Conservation (phyloP, 2,329 filamentous ascomycete genomes). For the Penicillium digitatum region DNA sequence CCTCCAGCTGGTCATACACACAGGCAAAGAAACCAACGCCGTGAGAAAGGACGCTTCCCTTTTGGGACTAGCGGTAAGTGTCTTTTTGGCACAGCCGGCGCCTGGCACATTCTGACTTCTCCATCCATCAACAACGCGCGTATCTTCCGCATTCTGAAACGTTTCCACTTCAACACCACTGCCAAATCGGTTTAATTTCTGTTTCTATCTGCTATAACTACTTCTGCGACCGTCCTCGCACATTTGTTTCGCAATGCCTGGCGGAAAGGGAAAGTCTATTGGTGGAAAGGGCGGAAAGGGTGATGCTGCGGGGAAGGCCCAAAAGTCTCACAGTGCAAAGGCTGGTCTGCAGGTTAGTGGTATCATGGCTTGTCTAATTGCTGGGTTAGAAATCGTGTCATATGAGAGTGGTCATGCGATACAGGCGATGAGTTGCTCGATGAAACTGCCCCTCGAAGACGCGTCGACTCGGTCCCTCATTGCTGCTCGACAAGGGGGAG, state of each 20-base stretch:
- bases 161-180: conserved; percentile 28
- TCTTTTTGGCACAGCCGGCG: conserved; percentile 40
- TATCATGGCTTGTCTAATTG: neutral
- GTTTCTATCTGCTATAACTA: conserved; percentile 27
- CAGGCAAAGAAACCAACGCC: neutral
- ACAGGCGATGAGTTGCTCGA: conserved; percentile 8
- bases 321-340: conserved; percentile 90
- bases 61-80: conserved; percentile 38
- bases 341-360: conserved; percentile 85
- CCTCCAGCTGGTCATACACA: neutral
- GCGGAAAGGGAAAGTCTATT: conserved; percentile 89
- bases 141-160: conserved; percentile 28
- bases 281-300: conserved; percentile 90
- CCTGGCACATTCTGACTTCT: conserved; percentile 36
- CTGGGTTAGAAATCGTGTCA: neutral
- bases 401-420: conserved; percentile 6
- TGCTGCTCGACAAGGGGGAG: conserved; percentile 6
- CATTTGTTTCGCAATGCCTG: conserved; percentile 57
- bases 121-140: conserved; percentile 45
- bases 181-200: conserved; percentile 19
- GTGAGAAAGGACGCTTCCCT: conserved; percentile 17
- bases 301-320: conserved; percentile 76
- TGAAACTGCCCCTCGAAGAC: conserved; percentile 12
- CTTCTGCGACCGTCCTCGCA: conserved; percentile 22
- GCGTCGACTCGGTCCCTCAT: conserved; percentile 19